Evolutionary conservation across 1,284 basidiomycete genomes (phyloP).

Genomic region (Xanthoconium separans): DNA sequence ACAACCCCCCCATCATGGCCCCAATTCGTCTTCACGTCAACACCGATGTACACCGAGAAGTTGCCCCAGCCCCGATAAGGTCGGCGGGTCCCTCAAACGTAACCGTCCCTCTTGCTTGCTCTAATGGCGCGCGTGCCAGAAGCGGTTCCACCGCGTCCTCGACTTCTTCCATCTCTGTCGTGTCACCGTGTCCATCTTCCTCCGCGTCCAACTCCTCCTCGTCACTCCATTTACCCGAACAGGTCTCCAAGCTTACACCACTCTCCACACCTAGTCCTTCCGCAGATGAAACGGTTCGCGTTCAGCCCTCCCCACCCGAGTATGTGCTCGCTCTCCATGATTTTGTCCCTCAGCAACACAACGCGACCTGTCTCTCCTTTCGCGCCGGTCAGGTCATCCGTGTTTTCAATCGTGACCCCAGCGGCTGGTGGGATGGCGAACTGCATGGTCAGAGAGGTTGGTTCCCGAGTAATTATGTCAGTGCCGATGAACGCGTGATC

Average conservation of each 20-base stretch:
- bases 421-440: conserved; percentile 99
- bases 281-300: conserved; percentile 44
- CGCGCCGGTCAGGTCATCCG: conserved; percentile 88
- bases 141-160: conserved; percentile 56
- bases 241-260: conserved; percentile 6
- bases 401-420: conserved; percentile 82
- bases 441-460: conserved; percentile 86
- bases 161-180: conserved; percentile 51
- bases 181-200: conserved; percentile 49
- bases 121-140: conserved; percentile 35
- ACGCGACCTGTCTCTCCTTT: conserved; percentile 85
- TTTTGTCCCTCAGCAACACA: conserved; percentile 70
- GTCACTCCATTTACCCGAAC: conserved; percentile 42
- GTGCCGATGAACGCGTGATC: conserved; percentile 55
- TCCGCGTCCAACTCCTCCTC: conserved; percentile 48
- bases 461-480: conserved; percentile 96
- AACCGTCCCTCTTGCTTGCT: conserved; percentile 8
- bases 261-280: conserved; percentile 35
- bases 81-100: conserved; percentile 18
- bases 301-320: conserved; percentile 42
- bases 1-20: conserved; percentile 17
- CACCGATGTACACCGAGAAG: conserved; percentile 26
- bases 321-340: conserved; percentile 89
- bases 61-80: conserved; percentile 20
- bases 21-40: conserved; percentile 31